Percentiles rank a stretch among this genome's conserved stretches.
phyloP scores from a whole-genome alignment of 2,329 filamentous ascomycete species.

The Alternaria sp. region DNA sequence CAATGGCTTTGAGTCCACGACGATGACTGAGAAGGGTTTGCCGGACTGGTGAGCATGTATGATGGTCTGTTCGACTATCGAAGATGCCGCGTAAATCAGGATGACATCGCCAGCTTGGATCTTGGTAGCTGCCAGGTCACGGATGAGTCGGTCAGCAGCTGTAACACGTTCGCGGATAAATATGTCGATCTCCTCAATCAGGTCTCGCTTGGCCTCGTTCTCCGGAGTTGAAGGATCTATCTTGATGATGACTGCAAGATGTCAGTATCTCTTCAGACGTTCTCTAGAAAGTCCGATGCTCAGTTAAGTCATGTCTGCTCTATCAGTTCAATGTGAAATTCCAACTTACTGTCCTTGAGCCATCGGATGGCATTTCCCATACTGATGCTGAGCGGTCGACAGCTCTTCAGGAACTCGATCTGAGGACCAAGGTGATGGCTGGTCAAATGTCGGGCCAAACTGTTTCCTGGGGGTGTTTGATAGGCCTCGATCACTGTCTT shows the following conservation, averaged over 20 bases:
- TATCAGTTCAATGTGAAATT: neutral
- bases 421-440: conserved; percentile 91
- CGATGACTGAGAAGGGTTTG: conserved; percentile 79
- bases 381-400: conserved; percentile 92
- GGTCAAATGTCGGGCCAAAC: conserved; percentile 87
- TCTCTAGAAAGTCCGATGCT: neutral
- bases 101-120: conserved; percentile 82
- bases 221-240: conserved; percentile 88
- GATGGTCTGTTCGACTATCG: conserved; percentile 83
- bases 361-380: conserved; percentile 97
- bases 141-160: conserved; percentile 85
- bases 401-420: conserved; percentile 92
- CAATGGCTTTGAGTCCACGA: conserved; percentile 78
- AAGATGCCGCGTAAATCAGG: conserved; percentile 85
- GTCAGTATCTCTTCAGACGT: conserved; percentile 3
- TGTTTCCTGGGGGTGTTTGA: conserved; percentile 81
- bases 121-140: conserved; percentile 73
- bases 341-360: conserved; percentile 72
- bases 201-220: conserved; percentile 76
- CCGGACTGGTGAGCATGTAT: conserved; percentile 72
- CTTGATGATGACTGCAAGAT: conserved; percentile 72
- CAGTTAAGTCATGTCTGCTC: neutral
- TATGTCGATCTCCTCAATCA: conserved; percentile 81
- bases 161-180: conserved; percentile 92
- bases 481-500: conserved; percentile 94